phyloP scores from a whole-genome alignment of 768 basidiomycete genomes.

The Asterophora parasitica region DNA sequence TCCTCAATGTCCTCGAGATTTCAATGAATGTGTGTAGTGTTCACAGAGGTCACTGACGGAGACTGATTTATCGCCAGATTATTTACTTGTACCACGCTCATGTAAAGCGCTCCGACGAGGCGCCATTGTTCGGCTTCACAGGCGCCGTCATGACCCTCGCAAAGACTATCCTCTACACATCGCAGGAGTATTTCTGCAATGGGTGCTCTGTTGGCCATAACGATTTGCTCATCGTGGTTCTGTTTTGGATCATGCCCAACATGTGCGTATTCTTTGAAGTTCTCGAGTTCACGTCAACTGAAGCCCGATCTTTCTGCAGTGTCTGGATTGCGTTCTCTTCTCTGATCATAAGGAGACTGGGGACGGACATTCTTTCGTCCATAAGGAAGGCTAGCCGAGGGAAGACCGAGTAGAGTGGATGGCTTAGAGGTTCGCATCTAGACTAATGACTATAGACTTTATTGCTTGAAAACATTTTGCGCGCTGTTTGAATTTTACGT shows the following conservation, averaged over 20 bases:
- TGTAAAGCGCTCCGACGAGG: conserved; percentile 40
- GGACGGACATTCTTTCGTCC: conserved; percentile 26
- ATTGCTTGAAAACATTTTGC: no score
- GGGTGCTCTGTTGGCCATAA: conserved; percentile 65
- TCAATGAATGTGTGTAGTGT: conserved; percentile 45
- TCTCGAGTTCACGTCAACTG: neutral
- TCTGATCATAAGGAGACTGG: conserved; percentile 31
- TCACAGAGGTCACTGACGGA: conserved; percentile 1
- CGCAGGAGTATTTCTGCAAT: conserved; percentile 70
- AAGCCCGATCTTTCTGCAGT: conserved; percentile 13
- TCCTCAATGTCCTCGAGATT: conserved; percentile 72
- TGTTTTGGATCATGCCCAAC: conserved; percentile 69
- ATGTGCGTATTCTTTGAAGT: conserved; percentile 37
- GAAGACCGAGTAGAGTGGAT: conserved; percentile 14
- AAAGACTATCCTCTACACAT: conserved; percentile 71
- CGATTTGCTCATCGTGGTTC: conserved; percentile 36
- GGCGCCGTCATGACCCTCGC: conserved; percentile 67
- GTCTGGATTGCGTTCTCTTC: conserved; percentile 29
- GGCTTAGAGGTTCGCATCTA: conserved; percentile 2
- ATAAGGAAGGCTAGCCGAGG: conserved; percentile 13
- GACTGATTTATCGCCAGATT: conserved; percentile 23
- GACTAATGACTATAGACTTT: no score
- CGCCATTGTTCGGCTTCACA: conserved; percentile 70
- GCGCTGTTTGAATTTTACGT: no score
- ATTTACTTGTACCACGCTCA: conserved; percentile 64